Percentiles rank a stretch among this genome's conserved stretches.
phyloP scores from a whole-genome alignment of 176 grass and related monocot genomes.

The Avena atlantica region DNA sequence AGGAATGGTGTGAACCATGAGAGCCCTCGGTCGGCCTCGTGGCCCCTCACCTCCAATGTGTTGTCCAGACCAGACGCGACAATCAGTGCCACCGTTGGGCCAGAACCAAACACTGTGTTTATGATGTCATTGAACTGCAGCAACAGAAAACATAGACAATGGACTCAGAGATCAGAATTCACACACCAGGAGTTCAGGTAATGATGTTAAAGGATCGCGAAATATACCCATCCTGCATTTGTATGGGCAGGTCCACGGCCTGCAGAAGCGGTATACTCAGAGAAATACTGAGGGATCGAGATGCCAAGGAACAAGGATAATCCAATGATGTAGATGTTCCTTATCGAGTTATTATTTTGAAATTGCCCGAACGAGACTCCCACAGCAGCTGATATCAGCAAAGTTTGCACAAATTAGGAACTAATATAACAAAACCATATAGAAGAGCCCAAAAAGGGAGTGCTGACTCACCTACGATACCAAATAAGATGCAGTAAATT shows the following conservation, averaged over 20 bases:
- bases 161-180: constrained; percentile 2
- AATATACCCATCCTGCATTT: constrained; percentile 95
- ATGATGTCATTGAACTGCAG: constrained; percentile 98
- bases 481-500: constrained; percentile 91
- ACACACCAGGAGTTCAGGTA: neutral
- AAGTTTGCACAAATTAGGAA: constrained; percentile 17
- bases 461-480: constrained; percentile 78
- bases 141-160: neutral
- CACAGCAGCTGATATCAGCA: constrained; percentile 68
- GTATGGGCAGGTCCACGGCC: constrained; percentile 69
- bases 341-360: constrained; percentile 89
- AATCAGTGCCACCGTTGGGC: constrained; percentile 69
- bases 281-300: constrained; percentile 95
- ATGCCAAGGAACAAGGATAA: constrained; percentile 84
- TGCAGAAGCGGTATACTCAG: constrained; percentile 71
- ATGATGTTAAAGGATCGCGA: neutral
- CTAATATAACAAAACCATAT: neutral
- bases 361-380: constrained; percentile 93
- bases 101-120: constrained; percentile 87
- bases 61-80: constrained; percentile 72
- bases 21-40: constrained; percentile 68
- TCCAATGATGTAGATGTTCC: constrained; percentile 95
- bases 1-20: constrained; percentile 78
- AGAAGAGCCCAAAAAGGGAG: neutral
- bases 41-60: constrained; percentile 56